Percentiles rank a stretch among this genome's conserved stretches.
These are phyloP conservation scores for Alternaria atra DNA, from an alignment of 2,329 filamentous ascomycete species.

Conservation along the genomic window DNA sequence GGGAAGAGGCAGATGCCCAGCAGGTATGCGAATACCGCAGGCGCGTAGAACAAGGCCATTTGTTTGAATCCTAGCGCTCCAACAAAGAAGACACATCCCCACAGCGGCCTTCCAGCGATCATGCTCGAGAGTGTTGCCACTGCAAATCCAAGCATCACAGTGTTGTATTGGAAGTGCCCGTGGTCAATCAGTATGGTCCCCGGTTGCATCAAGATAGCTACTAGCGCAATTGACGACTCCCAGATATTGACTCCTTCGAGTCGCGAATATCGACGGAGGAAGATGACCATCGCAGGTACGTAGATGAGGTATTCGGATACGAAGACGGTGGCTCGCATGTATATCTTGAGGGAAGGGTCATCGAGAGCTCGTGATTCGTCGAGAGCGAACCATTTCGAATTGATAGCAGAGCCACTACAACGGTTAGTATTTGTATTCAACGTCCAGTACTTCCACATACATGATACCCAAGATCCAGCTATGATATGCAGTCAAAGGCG, in stretches of 20 bases:
- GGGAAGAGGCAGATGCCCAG: conserved; percentile 87
- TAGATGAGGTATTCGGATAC: conserved; percentile 91
- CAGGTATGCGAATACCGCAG: conserved; percentile 89
- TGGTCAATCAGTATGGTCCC: conserved; percentile 92
- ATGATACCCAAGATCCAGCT: conserved; percentile 94
- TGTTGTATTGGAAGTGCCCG: conserved; percentile 97
- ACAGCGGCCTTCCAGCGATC: conserved; percentile 82
- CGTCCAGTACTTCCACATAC: conserved; percentile 51
- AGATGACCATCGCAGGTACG: conserved; percentile 84
- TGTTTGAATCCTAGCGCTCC: conserved; percentile 96
- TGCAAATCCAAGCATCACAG: conserved; percentile 94
- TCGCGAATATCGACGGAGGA: conserved; percentile 81
- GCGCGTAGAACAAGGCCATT: conserved; percentile 98
- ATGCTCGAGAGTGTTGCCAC: conserved; percentile 89
- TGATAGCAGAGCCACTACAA: conserved; percentile 73
- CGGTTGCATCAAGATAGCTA: conserved; percentile 92
- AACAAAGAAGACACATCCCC: conserved; percentile 94
- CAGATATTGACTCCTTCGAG: conserved; percentile 80
- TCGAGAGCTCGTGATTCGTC: conserved; percentile 83
- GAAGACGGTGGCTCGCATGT: conserved; percentile 93
- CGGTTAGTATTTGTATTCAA: conserved; percentile 8
- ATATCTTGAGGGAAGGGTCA: conserved; percentile 83
- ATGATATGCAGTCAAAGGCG: conserved; percentile 96
- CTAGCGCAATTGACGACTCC: conserved; percentile 84
- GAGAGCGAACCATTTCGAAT: conserved; percentile 88